phyloP scores from a whole-genome alignment of 805 yeast species.

The Candida andamanensis region DNA sequence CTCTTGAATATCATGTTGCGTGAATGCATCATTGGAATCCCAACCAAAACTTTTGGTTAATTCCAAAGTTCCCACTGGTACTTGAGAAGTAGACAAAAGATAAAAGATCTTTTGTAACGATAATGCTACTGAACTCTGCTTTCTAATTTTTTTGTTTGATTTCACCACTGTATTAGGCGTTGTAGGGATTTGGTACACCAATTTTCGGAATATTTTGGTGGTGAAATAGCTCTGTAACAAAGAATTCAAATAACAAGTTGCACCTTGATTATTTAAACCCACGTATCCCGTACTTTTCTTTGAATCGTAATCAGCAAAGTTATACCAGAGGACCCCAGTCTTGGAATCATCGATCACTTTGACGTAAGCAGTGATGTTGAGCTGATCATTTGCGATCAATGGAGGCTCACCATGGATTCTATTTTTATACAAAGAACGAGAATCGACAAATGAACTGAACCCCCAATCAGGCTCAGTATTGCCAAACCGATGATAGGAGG shows the following conservation, averaged over 20 bases:
- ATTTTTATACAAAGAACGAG: conserved; percentile 20
- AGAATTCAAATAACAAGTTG: conserved; percentile 94
- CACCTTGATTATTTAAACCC: conserved; percentile 95
- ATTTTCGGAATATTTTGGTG: conserved; percentile 73
- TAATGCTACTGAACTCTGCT: conserved; percentile 56
- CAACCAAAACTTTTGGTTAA: conserved; percentile 93
- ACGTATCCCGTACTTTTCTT: conserved; percentile 84
- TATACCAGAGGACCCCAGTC: conserved; percentile 96
- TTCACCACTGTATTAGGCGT: conserved; percentile 27
- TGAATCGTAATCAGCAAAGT: conserved; percentile 78
- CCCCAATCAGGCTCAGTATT: conserved; percentile 92
- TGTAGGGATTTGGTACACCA: conserved; percentile 89
- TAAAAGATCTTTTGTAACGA: conserved; percentile 89
- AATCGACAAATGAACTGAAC: conserved; percentile 69
- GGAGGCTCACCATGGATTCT: conserved; percentile 17
- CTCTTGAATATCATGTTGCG: conserved; percentile 98
- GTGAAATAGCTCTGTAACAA: conserved; percentile 85
- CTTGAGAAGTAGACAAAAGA: conserved; percentile 63
- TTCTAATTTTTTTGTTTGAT: conserved; percentile 17
- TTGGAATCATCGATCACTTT: conserved; percentile 71
- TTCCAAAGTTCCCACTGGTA: conserved; percentile 79
- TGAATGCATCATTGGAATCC: conserved; percentile 92
- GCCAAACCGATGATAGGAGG: conserved; percentile 75
- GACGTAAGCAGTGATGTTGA: conserved; percentile 74
- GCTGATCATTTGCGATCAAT: conserved; percentile 47